Evolutionary conservation across 179 eudicot genomes (phyloP).

Genomic region (Pouteria campechiana): DNA sequence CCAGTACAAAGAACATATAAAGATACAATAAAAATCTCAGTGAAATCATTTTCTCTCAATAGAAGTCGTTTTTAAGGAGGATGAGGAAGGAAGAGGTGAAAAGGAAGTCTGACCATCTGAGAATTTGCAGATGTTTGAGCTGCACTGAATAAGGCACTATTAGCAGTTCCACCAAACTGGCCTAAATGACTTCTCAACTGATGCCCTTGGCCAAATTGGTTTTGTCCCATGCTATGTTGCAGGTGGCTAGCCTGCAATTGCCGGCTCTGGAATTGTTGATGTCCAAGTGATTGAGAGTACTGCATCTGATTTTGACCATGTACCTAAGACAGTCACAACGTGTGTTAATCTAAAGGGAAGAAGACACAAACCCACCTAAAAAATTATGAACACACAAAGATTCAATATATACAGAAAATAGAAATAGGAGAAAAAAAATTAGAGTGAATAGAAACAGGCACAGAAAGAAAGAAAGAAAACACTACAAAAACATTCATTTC

Average conservation of each 20-base stretch:
- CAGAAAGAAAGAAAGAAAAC: too few species aligned
- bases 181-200: slow-evolving; percentile 91
- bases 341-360: too few species aligned
- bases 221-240: slow-evolving; percentile 76
- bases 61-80: too few species aligned
- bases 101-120: slow-evolving; percentile 50
- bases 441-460: too few species aligned
- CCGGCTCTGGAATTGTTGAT: slow-evolving; percentile 79
- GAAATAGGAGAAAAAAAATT: background rate
- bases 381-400: too few species aligned
- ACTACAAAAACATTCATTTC: too few species aligned
- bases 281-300: slow-evolving; percentile 68
- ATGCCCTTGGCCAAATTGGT: slow-evolving; percentile 81
- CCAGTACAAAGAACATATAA: background rate
- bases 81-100: background rate
- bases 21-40: background rate
- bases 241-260: slow-evolving; percentile 67
- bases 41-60: too few species aligned
- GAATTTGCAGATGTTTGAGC: slow-evolving; percentile 77
- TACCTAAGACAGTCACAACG: slow-evolving; percentile 41
- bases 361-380: too few species aligned
- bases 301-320: slow-evolving; percentile 84
- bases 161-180: slow-evolving; percentile 77
- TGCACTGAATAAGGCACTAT: slow-evolving; percentile 77
- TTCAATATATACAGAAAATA: too few species aligned